Evolutionary conservation across 148 eudicot species (phyloP).

Genomic region (Camellia lanceoleosa): DNA sequence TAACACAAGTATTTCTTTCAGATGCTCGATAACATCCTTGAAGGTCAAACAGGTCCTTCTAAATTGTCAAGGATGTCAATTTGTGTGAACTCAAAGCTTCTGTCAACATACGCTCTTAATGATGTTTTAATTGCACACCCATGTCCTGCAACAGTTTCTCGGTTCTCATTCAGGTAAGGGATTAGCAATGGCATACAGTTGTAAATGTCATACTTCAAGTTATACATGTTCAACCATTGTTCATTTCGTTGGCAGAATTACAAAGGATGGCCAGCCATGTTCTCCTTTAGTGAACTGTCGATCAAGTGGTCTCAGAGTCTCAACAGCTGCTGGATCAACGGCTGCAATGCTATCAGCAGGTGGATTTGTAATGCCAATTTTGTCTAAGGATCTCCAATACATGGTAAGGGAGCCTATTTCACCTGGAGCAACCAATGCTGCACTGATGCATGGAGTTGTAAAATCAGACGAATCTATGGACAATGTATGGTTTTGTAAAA

Average conservation of each 20-base stretch:
- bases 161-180: constrained; percentile 75
- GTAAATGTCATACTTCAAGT: background rate
- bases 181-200: background rate
- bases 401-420: constrained; percentile 83
- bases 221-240: background rate
- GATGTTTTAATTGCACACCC: constrained; percentile 81
- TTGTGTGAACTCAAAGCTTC: constrained; percentile 48
- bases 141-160: constrained; percentile 87
- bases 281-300: constrained; percentile 49
- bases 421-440: constrained; percentile 30
- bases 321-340: constrained; percentile 91
- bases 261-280: constrained; percentile 32
- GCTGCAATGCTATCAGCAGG: constrained; percentile 96
- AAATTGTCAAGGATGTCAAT: constrained; percentile 74
- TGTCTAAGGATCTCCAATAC: constrained; percentile 84
- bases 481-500: constrained; percentile 53
- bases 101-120: constrained; percentile 66
- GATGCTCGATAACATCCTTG: constrained; percentile 74
- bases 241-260: constrained; percentile 39
- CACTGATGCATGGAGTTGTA: constrained; percentile 62
- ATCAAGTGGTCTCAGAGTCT: constrained; percentile 89
- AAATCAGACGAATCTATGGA: constrained; percentile 53
- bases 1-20: constrained; percentile 18
- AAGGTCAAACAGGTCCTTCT: constrained; percentile 43
- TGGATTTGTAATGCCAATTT: constrained; percentile 74